These are phyloP conservation scores for Cladosporium colombiae DNA, from an alignment of 2,329 filamentous ascomycete species.

Conservation along the genomic window DNA sequence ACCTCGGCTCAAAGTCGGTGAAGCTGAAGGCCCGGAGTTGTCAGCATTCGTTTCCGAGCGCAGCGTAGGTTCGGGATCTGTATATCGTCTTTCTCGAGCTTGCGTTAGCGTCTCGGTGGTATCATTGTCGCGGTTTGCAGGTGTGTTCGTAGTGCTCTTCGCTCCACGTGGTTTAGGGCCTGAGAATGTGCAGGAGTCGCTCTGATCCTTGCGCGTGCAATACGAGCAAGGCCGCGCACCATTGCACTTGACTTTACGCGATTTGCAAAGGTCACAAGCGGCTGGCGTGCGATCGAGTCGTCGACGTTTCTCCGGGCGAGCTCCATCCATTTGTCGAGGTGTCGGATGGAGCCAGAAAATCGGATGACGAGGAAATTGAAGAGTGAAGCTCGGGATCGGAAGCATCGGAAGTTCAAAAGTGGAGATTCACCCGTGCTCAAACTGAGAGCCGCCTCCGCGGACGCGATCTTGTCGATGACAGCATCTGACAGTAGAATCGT, in stretches of 20 bases:
- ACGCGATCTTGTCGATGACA: neutral
- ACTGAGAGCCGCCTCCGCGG: neutral
- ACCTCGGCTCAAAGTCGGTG: conserved; percentile 25
- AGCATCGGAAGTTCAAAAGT: neutral
- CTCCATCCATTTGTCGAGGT: neutral
- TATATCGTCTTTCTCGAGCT: neutral
- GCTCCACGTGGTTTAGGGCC: conserved; percentile 41
- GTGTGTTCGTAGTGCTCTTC: conserved; percentile 37
- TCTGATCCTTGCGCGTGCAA: conserved; percentile 45
- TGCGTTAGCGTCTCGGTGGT: conserved; percentile 1
- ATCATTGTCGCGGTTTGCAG: conserved; percentile 20
- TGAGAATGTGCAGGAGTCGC: conserved; percentile 44
- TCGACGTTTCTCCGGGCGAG: conserved; percentile 24
- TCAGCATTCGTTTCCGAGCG: neutral
- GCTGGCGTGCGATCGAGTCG: conserved; percentile 33
- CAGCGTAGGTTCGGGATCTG: neutral
- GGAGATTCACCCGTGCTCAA: neutral
- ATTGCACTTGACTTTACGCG: conserved; percentile 55
- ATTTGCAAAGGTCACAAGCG: conserved; percentile 50
- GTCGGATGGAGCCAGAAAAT: neutral
- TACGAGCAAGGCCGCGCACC: conserved; percentile 54
- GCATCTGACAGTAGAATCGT: neutral
- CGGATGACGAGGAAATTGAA: neutral
- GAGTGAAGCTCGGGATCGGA: neutral
- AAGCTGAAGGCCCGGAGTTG: conserved; percentile 17